Conservation (phyloP, 1,284 basidiomycete genomes). For the Cryptococcus sp. region DNA sequence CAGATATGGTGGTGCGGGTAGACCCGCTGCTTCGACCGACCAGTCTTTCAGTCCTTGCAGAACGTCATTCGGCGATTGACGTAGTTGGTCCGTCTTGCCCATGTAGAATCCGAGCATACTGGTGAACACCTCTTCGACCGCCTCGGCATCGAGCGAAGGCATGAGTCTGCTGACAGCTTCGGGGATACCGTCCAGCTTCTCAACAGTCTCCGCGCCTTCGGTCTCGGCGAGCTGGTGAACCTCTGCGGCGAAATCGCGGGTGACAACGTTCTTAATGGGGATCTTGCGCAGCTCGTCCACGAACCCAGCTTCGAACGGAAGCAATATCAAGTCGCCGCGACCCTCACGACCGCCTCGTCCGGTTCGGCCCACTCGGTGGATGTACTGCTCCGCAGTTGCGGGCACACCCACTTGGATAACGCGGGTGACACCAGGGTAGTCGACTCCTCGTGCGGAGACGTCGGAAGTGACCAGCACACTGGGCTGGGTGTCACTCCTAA, state of each 20-base stretch:
- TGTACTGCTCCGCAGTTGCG: constrained; percentile 70
- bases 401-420: constrained; percentile 93
- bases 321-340: constrained; percentile 82
- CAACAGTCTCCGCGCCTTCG: constrained; percentile 13
- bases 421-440: constrained; percentile 87
- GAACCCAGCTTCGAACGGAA: constrained; percentile 80
- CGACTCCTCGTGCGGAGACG: constrained; percentile 86
- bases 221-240: constrained; percentile 59
- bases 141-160: constrained; percentile 60
- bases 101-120: constrained; percentile 78
- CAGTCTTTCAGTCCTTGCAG: constrained; percentile 68
- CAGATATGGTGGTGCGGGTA: constrained; percentile 60
- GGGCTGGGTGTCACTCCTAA: constrained; percentile 65
- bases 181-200: constrained; percentile 48
- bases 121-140: constrained; percentile 67
- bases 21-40: constrained; percentile 61
- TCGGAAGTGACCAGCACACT: constrained; percentile 82
- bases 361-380: constrained; percentile 90
- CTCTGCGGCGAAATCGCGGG: constrained; percentile 60
- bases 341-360: constrained; percentile 70
- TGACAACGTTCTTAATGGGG: constrained; percentile 67
- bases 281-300: constrained; percentile 69
- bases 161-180: constrained; percentile 51
- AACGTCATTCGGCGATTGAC: constrained; percentile 56
- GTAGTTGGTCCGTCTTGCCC: constrained; percentile 60